phyloP scores from a whole-genome alignment of 2,329 filamentous ascomycete species.

The Curvularia sp. region DNA sequence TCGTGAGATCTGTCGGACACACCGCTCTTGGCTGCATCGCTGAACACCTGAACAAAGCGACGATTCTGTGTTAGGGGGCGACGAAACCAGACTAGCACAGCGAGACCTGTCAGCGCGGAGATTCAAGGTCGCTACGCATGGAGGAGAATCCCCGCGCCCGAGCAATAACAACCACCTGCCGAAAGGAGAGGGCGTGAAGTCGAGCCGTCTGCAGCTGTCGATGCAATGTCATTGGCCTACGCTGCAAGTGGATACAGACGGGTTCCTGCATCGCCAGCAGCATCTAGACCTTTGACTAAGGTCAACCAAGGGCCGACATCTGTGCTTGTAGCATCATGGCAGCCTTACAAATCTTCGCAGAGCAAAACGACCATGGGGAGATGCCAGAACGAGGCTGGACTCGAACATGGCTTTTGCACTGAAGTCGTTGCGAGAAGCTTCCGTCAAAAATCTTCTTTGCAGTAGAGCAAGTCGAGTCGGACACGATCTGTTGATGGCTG shows the following conservation, averaged over 20 bases:
- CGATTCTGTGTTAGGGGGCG: slow-evolving; percentile 4
- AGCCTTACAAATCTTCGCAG: slow-evolving; percentile 3
- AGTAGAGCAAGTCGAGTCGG: background rate
- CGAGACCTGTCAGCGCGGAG: slow-evolving; percentile 9
- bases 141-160: slow-evolving; percentile 14
- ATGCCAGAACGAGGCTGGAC: background rate
- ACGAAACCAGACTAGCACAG: background rate
- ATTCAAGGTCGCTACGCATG: slow-evolving; percentile 7
- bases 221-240: slow-evolving; percentile 14
- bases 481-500: background rate
- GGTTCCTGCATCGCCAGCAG: slow-evolving; percentile 36
- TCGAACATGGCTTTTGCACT: background rate
- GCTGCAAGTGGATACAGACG: slow-evolving; percentile 20
- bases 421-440: slow-evolving; percentile 1
- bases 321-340: slow-evolving; percentile 5
- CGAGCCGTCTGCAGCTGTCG: slow-evolving; percentile 15
- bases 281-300: slow-evolving; percentile 31
- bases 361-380: background rate
- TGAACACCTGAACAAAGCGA: slow-evolving; percentile 17
- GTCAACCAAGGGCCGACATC: slow-evolving; percentile 16
- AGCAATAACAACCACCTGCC: slow-evolving; percentile 28
- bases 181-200: slow-evolving; percentile 19
- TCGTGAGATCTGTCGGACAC: background rate
- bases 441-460: background rate
- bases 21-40: slow-evolving; percentile 3